Base-by-base conservation (phyloP, 768 basidiomycete species). In the Crepidotus variabilis region DNA sequence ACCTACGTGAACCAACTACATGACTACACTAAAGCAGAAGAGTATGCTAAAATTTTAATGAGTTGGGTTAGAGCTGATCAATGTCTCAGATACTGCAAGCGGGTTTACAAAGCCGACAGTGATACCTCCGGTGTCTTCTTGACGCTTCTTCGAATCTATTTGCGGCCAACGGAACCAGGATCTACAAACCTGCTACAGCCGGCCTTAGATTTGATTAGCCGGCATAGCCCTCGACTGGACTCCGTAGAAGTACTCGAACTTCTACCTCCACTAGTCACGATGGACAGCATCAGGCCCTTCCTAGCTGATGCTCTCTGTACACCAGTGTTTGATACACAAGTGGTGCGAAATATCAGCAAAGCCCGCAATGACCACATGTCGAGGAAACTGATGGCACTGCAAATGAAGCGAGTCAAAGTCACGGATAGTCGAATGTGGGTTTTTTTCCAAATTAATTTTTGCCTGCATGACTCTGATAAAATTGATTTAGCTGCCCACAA, bases 361-460 rank as follows among this genome's bases (percentile, higher is more conserved):
- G 82, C 89, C n/a, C 75, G 89, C 58, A 80, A 84, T 57, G 92
- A 97, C 57, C 86, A 92, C 59, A 73, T 92, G 13, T 85, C 91
- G 39, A 71, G 86, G 63, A 77, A 75, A 55, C 64, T 97, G 65
- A 87, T 97, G 80, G 73, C 74, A 50, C 70, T 97, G 53, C 88
- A 98, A 72, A 78, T 83, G 48, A 86, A 82, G 65, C 78, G 91
- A 53, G 95, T 98, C 18, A 92, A 90, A 66, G 85, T 98, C 51
- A 90, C 90, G 0, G 95, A 98, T 67, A 88, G 86, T 65, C 82
- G 97, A 63, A 94, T 98, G 95, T 97, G 63, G 59, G 91, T 81
- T 57, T 67, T 65, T 11, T n/a, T n/a, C n/a, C n/a, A n/a, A 53
- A 33, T 52, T 16, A 13, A 33, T 13, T 49, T 56, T 22, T 9